These are phyloP conservation scores for Fusarium begoniae DNA, from an alignment of 2,329 filamentous ascomycete genomes.

Conservation along the genomic window DNA sequence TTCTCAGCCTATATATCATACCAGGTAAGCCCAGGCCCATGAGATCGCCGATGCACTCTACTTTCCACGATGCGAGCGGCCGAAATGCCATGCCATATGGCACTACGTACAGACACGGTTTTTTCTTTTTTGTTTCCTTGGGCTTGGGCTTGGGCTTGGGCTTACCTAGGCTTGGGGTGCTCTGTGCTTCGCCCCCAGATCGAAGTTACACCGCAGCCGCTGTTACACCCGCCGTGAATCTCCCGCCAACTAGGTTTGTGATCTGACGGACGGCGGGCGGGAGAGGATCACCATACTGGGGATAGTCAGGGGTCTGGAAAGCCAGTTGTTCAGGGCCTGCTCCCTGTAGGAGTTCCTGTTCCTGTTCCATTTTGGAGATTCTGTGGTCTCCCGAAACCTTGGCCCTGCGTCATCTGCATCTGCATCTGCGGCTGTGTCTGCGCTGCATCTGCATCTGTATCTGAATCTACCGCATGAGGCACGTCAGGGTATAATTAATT, in stretches of 20 bases:
- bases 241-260: constrained; percentile 11
- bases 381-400: neutral
- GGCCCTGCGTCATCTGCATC: constrained; percentile 6
- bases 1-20: constrained; percentile 13
- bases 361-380: neutral
- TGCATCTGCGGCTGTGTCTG: neutral
- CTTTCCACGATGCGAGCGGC: neutral
- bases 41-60: constrained; percentile 8
- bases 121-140: neutral
- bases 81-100: neutral
- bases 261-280: neutral
- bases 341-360: neutral
- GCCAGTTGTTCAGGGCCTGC: neutral
- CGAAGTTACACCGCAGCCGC: constrained; percentile 34
- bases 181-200: constrained; percentile 12
- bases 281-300: constrained; percentile 15
- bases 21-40: constrained; percentile 1
- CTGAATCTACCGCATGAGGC: neutral
- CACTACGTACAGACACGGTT: neutral
- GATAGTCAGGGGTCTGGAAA: constrained; percentile 17
- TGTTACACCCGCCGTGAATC: constrained; percentile 30
- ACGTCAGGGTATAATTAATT: neutral
- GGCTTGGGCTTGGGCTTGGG: neutral
- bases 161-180: neutral
- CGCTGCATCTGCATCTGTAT: neutral